Evolutionary conservation across 2,329 filamentous ascomycete species (phyloP).

Genomic region (Colletotrichum simmondsii): DNA sequence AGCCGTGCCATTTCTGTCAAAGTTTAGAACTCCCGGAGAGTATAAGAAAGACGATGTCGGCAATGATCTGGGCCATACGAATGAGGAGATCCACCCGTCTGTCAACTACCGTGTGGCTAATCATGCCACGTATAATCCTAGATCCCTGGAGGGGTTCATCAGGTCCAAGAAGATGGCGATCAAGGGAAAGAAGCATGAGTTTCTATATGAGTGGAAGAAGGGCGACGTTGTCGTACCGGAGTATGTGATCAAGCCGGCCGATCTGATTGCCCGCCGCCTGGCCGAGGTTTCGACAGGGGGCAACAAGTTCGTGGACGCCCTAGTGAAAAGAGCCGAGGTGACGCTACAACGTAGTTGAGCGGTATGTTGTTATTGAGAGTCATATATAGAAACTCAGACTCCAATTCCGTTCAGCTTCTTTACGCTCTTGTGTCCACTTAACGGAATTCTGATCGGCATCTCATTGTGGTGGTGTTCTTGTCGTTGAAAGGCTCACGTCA

Average conservation of each 20-base stretch:
- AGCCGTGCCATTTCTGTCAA: neutral
- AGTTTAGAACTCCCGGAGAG: constrained; percentile 22
- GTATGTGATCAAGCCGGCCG: constrained; percentile 2
- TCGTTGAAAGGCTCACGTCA: too few species aligned
- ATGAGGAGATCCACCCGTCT: constrained; percentile 27
- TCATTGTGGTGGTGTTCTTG: too few species aligned
- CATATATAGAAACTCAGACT: too few species aligned
- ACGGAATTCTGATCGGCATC: too few species aligned
- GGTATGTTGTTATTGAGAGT: too few species aligned
- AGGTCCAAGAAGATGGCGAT: neutral
- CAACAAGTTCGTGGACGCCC: neutral
- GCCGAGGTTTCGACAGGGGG: neutral
- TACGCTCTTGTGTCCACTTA: too few species aligned
- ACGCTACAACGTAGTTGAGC: neutral
- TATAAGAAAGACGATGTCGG: constrained; percentile 7
- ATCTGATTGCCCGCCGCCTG: neutral
- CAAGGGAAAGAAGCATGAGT: neutral
- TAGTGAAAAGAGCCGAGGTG: neutral
- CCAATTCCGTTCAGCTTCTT: too few species aligned
- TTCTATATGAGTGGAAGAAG: constrained; percentile 18
- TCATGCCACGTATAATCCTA: neutral
- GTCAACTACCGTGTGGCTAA: constrained; percentile 3
- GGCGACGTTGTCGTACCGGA: constrained; percentile 11
- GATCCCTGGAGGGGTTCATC: neutral
- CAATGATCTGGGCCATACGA: neutral